Conservation (phyloP, 805 yeast species). For the Saturnispora silvae region DNA sequence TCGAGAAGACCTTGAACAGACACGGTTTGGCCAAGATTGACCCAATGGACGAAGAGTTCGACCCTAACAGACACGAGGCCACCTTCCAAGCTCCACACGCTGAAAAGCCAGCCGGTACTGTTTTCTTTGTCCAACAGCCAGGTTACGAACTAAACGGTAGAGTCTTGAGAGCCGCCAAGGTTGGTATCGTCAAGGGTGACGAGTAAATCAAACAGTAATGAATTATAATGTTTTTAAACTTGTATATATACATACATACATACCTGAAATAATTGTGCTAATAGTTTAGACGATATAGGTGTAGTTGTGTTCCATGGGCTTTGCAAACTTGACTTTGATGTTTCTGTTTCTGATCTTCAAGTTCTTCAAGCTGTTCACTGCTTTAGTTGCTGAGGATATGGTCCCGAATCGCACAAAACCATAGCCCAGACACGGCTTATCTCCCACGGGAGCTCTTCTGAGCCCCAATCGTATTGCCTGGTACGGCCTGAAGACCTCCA, state of each 20-base stretch:
- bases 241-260: conserved; percentile 4
- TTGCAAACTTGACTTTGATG: conserved; percentile 25
- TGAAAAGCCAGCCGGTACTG: conserved; percentile 84
- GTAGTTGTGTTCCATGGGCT: conserved; percentile 18
- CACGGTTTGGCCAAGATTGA: conserved; percentile 77
- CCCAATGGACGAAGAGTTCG: conserved; percentile 77
- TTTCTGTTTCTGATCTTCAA: conserved; percentile 35
- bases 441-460: conserved; percentile 20
- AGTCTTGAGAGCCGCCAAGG: conserved; percentile 91
- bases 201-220: conserved; percentile 19
- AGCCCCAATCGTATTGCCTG: conserved; percentile 23
- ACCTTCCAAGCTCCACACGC: conserved; percentile 80
- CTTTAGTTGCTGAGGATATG: conserved; percentile 32
- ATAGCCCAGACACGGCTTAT: conserved; percentile 33
- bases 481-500: conserved; percentile 18
- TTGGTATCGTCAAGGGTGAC: conserved; percentile 71
- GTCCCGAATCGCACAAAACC: conserved; percentile 52
- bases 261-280: neutral
- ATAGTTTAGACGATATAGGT: conserved; percentile 17
- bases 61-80: conserved; percentile 90
- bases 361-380: conserved; percentile 34
- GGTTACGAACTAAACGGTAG: conserved; percentile 82
- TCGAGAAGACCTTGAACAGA: conserved; percentile 68
- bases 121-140: conserved; percentile 84
- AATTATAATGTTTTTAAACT: neutral